A percentile compares a stretch with the other conserved stretches of the same genome.
Evolutionary conservation across 2,329 filamentous ascomycete genomes (phyloP).

Genomic region (Knoxdaviesia proteae): DNA sequence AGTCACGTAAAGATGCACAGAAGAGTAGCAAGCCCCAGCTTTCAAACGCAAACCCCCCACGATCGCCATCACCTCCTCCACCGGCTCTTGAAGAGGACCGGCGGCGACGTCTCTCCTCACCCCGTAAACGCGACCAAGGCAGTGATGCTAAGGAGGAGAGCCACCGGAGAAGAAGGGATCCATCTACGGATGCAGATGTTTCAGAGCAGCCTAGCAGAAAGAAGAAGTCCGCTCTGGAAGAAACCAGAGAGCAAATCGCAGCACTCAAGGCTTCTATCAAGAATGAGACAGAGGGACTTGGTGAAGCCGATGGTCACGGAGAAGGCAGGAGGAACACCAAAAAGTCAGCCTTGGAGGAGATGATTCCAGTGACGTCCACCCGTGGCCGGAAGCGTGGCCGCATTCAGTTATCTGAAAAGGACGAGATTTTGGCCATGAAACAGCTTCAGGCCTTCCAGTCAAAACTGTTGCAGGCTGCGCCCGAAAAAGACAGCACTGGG

Average conservation of each 20-base stretch:
- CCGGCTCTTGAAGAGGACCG: too few species aligned
- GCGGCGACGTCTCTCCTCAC: too few species aligned
- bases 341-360: slow-evolving; percentile 47
- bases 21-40: too few species aligned
- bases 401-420: slow-evolving; percentile 22
- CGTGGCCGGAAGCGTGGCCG: slow-evolving; percentile 49
- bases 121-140: too few species aligned
- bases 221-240: slow-evolving; percentile 35
- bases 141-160: too few species aligned
- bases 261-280: slow-evolving; percentile 67
- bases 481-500: background rate
- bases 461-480: background rate
- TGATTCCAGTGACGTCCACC: slow-evolving; percentile 54
- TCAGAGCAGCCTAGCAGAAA: slow-evolving; percentile 4
- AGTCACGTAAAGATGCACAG: background rate
- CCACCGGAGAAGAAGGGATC: too few species aligned
- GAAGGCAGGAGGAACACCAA: slow-evolving; percentile 32
- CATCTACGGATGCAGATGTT: too few species aligned
- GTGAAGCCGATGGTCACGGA: slow-evolving; percentile 16
- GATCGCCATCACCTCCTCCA: too few species aligned
- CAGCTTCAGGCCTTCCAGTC: slow-evolving; percentile 2
- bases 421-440: slow-evolving; percentile 11
- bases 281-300: slow-evolving; percentile 17
- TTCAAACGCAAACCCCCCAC: too few species aligned
- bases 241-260: slow-evolving; percentile 61